Percentiles rank a stretch among this genome's conserved stretches.
These are phyloP conservation scores for Microthlaspi erraticum DNA, from an alignment of 345 rosid genomes.

Conservation along the genomic window DNA sequence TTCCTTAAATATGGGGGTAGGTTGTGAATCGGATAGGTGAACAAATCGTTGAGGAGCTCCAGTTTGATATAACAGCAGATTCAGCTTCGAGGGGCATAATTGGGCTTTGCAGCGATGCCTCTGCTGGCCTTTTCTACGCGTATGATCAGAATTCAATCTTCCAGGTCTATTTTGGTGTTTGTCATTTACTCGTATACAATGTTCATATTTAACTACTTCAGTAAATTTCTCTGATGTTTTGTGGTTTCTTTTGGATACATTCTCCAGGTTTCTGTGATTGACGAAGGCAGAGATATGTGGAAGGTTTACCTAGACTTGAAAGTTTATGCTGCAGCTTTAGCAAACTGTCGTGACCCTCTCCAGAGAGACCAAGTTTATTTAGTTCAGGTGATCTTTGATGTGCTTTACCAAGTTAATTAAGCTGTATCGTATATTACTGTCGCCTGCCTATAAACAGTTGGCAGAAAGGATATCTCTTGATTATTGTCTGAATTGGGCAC, in stretches of 20 bases:
- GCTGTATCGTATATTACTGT: constrained; percentile 8
- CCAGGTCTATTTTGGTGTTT: constrained; percentile 61
- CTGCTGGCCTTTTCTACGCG: constrained; percentile 97
- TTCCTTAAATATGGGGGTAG: constrained; percentile 50
- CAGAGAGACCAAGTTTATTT: constrained; percentile 98
- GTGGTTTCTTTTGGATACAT: constrained; percentile 33
- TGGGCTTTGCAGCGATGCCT: constrained; percentile 95
- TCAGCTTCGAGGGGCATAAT: constrained; percentile 86
- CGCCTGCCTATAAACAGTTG: constrained; percentile 13
- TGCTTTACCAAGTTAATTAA: constrained; percentile 12
- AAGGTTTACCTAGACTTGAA: constrained; percentile 95
- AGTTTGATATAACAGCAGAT: constrained; percentile 88
- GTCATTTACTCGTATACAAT: constrained; percentile 30
- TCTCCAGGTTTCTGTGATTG: constrained; percentile 86
- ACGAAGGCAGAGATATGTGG: constrained; percentile 99
- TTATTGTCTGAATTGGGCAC: constrained; percentile 42
- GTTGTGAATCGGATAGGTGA: constrained; percentile 98
- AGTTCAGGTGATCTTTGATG: constrained; percentile 71
- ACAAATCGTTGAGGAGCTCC: constrained; percentile 97
- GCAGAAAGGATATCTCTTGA: constrained; percentile 28
- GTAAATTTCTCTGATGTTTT: constrained; percentile 12
- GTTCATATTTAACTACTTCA: constrained; percentile 21
- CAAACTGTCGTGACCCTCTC: constrained; percentile 83
- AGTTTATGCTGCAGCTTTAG: constrained; percentile 94
- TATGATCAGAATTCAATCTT: constrained; percentile 94